These are phyloP conservation scores for Debaryomycetaceae sp. DNA, from an alignment of 1,139 yeast genomes.

Conservation along the genomic window DNA sequence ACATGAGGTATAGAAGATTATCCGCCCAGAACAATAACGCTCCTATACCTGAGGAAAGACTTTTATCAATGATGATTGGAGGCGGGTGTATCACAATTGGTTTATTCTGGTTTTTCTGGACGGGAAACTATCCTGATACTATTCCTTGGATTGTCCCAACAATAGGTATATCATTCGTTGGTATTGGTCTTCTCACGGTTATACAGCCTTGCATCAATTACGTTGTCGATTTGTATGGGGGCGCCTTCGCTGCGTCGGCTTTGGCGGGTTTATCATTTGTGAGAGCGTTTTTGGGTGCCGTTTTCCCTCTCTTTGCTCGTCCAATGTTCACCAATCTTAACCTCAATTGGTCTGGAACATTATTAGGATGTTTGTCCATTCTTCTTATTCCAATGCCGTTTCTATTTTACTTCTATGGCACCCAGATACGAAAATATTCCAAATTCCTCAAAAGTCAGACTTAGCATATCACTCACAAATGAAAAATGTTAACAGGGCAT, in stretches of 20 bases:
- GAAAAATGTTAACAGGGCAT: too few relatives aligned
- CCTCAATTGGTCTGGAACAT: conserved; percentile 6
- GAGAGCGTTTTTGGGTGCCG: conserved; percentile 57
- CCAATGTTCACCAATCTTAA: conserved; percentile 6
- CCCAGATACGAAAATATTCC: conserved; percentile 3
- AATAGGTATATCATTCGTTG: conserved; percentile 59
- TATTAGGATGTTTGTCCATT: conserved; percentile 5
- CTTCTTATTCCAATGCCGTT: conserved; percentile 5
- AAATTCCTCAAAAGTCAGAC: neutral
- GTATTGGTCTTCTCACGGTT: conserved; percentile 64
- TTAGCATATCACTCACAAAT: too few relatives aligned
- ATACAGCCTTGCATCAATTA: conserved; percentile 70
- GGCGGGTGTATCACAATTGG: conserved; percentile 64
- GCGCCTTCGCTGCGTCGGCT: conserved; percentile 78
- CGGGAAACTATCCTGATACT: conserved; percentile 57
- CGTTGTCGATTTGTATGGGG: conserved; percentile 65
- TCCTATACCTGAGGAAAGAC: conserved; percentile 68
- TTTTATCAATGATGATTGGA: conserved; percentile 63
- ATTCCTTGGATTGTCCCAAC: conserved; percentile 77
- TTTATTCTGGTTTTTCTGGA: conserved; percentile 72
- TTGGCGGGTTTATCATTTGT: conserved; percentile 81
- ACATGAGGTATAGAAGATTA: conserved; percentile 18
- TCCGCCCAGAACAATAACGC: conserved; percentile 46
- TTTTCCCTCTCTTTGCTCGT: conserved; percentile 35
- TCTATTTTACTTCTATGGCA: conserved; percentile 5